These are phyloP conservation scores for Anacardium occidentale DNA, from an alignment of 345 rosid species.

Conservation along the genomic window DNA sequence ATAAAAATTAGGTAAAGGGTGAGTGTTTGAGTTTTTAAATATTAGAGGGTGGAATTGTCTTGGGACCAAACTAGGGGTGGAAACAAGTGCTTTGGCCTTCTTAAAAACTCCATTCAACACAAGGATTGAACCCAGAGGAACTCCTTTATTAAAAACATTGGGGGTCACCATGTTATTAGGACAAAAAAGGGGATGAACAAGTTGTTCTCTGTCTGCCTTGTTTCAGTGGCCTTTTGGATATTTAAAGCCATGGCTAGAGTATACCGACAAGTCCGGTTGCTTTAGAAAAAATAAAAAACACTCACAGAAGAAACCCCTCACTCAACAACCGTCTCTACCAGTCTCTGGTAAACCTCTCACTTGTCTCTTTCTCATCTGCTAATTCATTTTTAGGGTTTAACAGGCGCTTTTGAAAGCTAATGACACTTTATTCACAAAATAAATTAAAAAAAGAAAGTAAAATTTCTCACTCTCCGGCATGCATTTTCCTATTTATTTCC, in stretches of 20 bases:
- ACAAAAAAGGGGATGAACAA: too few relatives aligned
- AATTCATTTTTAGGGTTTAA: conserved; percentile 22
- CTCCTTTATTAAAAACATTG: too few relatives aligned
- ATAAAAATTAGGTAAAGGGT: too few relatives aligned
- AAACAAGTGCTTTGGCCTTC: too few relatives aligned
- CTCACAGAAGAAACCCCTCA: background rate
- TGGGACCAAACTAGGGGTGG: too few relatives aligned
- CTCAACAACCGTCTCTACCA: background rate
- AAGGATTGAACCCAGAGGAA: too few relatives aligned
- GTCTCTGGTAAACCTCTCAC: background rate
- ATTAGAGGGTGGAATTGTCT: too few relatives aligned
- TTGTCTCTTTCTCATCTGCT: background rate
- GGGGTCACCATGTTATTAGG: too few relatives aligned
- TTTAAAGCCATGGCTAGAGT: background rate
- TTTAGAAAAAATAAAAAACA: background rate
- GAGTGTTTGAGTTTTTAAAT: too few relatives aligned
- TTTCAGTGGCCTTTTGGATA: background rate
- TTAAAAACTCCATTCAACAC: too few relatives aligned
- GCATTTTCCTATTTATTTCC: background rate
- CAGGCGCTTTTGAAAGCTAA: conserved; percentile 2
- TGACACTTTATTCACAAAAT: background rate
- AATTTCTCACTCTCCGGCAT: background rate
- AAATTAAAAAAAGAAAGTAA: background rate
- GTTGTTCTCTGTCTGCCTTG: too few relatives aligned
- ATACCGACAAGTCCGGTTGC: background rate